Evolutionary conservation across 352 stramenopile species (phyloP).

Genomic region (Pythium coloratum): DNA sequence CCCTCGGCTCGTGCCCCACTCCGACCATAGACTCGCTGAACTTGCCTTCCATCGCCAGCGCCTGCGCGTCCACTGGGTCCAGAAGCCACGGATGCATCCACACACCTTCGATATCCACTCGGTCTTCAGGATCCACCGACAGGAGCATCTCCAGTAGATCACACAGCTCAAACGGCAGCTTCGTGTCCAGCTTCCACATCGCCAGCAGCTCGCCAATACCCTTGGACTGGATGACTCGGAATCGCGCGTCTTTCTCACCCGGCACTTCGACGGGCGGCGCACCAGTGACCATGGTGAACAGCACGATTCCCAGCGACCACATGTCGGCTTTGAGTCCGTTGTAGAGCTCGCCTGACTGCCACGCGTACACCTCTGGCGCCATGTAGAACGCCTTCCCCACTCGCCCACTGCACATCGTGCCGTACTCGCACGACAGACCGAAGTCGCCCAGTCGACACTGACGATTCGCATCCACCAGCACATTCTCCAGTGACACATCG

Average conservation of each 20-base stretch:
- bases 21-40: conserved; percentile 17
- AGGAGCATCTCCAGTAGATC: conserved; percentile 46
- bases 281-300: conserved; percentile 63
- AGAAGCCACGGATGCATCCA: conserved; percentile 44
- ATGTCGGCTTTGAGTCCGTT: conserved; percentile 55
- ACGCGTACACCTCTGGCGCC: conserved; percentile 55
- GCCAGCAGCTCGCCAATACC: conserved; percentile 39
- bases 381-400: conserved; percentile 72
- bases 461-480: conserved; percentile 45
- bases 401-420: conserved; percentile 36
- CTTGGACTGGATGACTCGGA: conserved; percentile 42
- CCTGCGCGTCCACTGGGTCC: conserved; percentile 3
- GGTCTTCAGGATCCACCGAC: conserved; percentile 31
- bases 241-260: conserved; percentile 48
- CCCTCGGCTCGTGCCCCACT: neutral
- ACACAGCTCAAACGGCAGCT: conserved; percentile 33
- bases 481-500: conserved; percentile 69
- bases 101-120: conserved; percentile 39
- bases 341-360: conserved; percentile 29
- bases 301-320: conserved; percentile 64
- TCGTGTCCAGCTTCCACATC: conserved; percentile 40
- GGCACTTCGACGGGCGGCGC: conserved; percentile 51
- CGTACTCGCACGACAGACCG: conserved; percentile 46
- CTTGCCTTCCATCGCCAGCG: conserved; percentile 7
- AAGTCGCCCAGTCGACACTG: conserved; percentile 59